Evolutionary conservation across 305 asterid genomes (phyloP).

Genomic region (Fraxinus greggii): DNA sequence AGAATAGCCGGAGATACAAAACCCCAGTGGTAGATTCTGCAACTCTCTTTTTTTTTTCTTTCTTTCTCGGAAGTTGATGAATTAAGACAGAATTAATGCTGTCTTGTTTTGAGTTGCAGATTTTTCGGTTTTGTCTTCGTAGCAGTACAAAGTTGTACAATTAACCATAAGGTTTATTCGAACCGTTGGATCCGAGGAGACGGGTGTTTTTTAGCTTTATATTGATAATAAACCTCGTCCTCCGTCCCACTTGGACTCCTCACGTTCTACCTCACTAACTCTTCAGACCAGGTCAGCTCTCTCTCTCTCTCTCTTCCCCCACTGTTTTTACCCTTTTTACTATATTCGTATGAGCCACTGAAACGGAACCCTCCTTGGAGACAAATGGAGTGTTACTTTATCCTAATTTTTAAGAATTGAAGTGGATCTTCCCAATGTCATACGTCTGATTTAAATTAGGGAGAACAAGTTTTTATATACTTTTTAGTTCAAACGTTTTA

Average conservation of each 20-base stretch:
- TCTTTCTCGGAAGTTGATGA: background rate
- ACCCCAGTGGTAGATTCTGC: background rate
- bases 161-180: constrained; percentile 10
- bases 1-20: constrained; percentile 2
- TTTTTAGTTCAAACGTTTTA: background rate
- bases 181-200: constrained; percentile 24
- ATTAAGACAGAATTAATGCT: background rate
- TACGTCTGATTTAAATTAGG: constrained; percentile 2
- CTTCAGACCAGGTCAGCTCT: constrained; percentile 35
- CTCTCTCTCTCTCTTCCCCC: constrained; percentile 10
- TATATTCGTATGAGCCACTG: constrained; percentile 8
- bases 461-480: background rate
- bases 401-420: background rate
- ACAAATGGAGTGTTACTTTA: background rate
- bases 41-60: background rate
- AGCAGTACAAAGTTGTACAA: background rate
- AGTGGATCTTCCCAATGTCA: constrained; percentile 6
- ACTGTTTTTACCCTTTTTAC: background rate
- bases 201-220: constrained; percentile 8
- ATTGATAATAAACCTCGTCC: constrained; percentile 22
- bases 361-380: background rate
- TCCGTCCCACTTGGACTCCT: constrained; percentile 34
- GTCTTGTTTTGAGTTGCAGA: constrained; percentile 7
- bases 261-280: constrained; percentile 33
- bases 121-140: background rate